These are phyloP conservation scores for Metschnikowia picachoensis DNA, from an alignment of 805 yeast species.

Conservation along the genomic window DNA sequence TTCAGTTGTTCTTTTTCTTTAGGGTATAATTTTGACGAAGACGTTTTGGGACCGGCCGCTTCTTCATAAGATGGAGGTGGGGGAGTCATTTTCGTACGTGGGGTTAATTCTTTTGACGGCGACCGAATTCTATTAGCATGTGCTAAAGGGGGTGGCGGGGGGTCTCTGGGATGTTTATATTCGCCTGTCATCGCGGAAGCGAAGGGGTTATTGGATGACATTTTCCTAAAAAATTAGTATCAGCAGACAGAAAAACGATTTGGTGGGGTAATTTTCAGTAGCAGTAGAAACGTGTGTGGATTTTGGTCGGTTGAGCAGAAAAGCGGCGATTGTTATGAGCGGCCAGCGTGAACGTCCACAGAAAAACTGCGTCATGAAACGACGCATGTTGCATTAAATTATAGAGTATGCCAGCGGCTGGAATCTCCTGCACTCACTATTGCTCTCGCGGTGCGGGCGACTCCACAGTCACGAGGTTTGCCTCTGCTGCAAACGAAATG, in stretches of 20 bases:
- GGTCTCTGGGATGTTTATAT: conserved; percentile 33
- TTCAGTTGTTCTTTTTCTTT: conserved; percentile 42
- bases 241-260: not conserved
- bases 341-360: conserved; percentile 1
- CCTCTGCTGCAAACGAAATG: not conserved
- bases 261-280: no score
- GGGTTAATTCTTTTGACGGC: conserved; percentile 20
- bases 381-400: conserved; percentile 1
- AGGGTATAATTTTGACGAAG: conserved; percentile 44
- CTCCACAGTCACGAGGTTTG: not conserved
- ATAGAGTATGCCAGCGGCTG: conserved; percentile 1
- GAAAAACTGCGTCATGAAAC: conserved; percentile 3
- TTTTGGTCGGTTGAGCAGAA: conserved; percentile 1
- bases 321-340: conserved; percentile 4
- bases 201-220: conserved; percentile 53
- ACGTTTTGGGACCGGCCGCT: conserved; percentile 49
- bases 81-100: conserved; percentile 23
- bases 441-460: conserved; percentile 1
- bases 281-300: not conserved
- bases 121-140: conserved; percentile 7
- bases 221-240: conserved; percentile 20
- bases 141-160: conserved; percentile 30
- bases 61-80: conserved; percentile 70
- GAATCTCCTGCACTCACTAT: conserved; percentile 4
- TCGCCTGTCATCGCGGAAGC: conserved; percentile 43